phyloP scores from a whole-genome alignment of 1,284 basidiomycete genomes.

The Vanrija sp. region DNA sequence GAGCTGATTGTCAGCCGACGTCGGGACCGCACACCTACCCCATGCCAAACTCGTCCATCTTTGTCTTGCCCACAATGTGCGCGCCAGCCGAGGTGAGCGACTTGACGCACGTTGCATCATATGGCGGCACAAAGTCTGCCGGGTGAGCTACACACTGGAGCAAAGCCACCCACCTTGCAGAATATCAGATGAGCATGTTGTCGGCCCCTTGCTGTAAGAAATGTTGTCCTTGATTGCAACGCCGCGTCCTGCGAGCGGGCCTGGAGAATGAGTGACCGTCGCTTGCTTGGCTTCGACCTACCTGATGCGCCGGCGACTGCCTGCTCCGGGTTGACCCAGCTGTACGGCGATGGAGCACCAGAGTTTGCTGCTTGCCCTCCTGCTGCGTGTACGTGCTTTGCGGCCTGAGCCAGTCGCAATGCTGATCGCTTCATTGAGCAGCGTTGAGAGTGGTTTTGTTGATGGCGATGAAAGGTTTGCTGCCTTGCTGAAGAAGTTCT shows the following conservation, averaged over 20 bases:
- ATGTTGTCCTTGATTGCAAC: conserved; percentile 86
- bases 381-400: background rate
- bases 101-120: conserved; percentile 79
- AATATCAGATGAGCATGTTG: conserved; percentile 74
- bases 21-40: conserved; percentile 56
- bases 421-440: background rate
- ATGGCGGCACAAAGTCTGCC: conserved; percentile 70
- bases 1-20: conserved; percentile 19
- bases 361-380: background rate
- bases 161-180: conserved; percentile 56
- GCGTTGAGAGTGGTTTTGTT: too few species aligned
- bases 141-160: conserved; percentile 2
- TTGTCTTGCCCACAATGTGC: conserved; percentile 77
- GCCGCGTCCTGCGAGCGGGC: conserved; percentile 27
- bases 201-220: conserved; percentile 63
- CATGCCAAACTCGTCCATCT: conserved; percentile 99
- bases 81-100: conserved; percentile 65
- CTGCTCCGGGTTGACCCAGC: conserved; percentile 25
- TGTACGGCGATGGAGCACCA: conserved; percentile 25
- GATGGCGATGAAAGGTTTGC: background rate
- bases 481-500: too few species aligned
- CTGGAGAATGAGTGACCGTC: conserved; percentile 8
- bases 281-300: background rate
- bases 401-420: background rate
- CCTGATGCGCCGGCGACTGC: conserved; percentile 15